A percentile compares a stretch with the other conserved stretches of the same genome.
phyloP scores from a whole-genome alignment of 169 alveolate species.

The Plasmodium billcollinsi region DNA sequence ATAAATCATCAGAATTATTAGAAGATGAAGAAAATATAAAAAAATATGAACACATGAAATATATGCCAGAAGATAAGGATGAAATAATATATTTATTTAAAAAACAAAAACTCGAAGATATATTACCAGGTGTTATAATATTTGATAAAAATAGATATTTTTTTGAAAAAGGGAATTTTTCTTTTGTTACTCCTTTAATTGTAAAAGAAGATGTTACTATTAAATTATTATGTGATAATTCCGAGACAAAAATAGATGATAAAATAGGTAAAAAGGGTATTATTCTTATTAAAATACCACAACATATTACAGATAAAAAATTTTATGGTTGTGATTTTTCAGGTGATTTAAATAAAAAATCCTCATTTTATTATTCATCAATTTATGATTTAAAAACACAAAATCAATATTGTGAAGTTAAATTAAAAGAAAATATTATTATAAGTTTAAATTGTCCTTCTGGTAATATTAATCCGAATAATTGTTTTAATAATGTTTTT shows the following conservation, averaged over 20 bases:
- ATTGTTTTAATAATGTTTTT: constrained; percentile 53
- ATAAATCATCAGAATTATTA: background rate
- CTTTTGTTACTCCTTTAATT: constrained; percentile 47
- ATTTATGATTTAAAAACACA: constrained; percentile 6
- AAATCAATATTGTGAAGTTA: constrained; percentile 28
- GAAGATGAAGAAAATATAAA: constrained; percentile 26
- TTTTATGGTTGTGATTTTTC: constrained; percentile 66
- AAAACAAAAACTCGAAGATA: constrained; percentile 39
- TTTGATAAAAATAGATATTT: constrained; percentile 27
- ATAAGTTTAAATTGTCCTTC: constrained; percentile 61
- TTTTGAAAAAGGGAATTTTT: constrained; percentile 34
- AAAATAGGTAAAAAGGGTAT: constrained; percentile 52
- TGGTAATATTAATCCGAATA: constrained; percentile 56
- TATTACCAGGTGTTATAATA: constrained; percentile 60
- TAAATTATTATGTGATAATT: constrained; percentile 49
- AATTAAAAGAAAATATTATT: constrained; percentile 47
- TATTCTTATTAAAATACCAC: constrained; percentile 6
- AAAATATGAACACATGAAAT: constrained; percentile 53
- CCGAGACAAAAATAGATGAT: constrained; percentile 9
- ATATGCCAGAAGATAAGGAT: constrained; percentile 44
- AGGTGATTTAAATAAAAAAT: constrained; percentile 19
- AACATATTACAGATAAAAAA: constrained; percentile 13
- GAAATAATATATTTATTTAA: constrained; percentile 18
- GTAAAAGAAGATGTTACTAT: constrained; percentile 31
- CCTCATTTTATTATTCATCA: constrained; percentile 15